Evolutionary conservation across 768 basidiomycete genomes (phyloP).

Genomic region (Fibroporia radiculosa): DNA sequence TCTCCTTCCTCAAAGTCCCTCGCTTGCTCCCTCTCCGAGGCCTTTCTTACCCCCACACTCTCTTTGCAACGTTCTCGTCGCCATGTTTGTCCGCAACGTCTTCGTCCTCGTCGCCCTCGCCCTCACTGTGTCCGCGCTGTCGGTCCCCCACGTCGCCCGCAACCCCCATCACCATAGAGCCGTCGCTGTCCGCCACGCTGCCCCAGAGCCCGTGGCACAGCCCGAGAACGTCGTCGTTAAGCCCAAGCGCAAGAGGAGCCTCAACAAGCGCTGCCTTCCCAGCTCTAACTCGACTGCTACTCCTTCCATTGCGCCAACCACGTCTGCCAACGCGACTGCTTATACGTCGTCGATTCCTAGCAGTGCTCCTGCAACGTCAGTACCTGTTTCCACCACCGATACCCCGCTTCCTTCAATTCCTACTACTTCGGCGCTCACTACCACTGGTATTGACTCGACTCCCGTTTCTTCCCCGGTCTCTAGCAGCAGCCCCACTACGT

Average conservation of each 20-base stretch:
- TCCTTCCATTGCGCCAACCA: constrained; percentile 21
- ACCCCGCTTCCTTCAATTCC: background rate
- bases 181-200: constrained; percentile 1
- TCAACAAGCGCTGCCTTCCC: constrained; percentile 4
- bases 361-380: constrained; percentile 1
- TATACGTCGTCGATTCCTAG: background rate
- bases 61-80: constrained; percentile 13
- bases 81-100: constrained; percentile 36
- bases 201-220: background rate
- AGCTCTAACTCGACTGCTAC: constrained; percentile 17
- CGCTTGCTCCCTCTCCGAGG: constrained; percentile 2
- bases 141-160: constrained; percentile 1
- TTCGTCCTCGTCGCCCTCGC: constrained; percentile 7
- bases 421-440: background rate
- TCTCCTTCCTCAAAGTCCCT: constrained; percentile 4
- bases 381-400: background rate
- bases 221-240: constrained; percentile 1
- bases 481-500: background rate
- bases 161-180: constrained; percentile 3
- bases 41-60: constrained; percentile 5
- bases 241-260: constrained; percentile 5
- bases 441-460: background rate
- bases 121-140: constrained; percentile 3
- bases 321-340: background rate
- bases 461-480: background rate